Base-by-base conservation (phyloP, 768 basidiomycete species). In the Baorangia bicolor region DNA sequence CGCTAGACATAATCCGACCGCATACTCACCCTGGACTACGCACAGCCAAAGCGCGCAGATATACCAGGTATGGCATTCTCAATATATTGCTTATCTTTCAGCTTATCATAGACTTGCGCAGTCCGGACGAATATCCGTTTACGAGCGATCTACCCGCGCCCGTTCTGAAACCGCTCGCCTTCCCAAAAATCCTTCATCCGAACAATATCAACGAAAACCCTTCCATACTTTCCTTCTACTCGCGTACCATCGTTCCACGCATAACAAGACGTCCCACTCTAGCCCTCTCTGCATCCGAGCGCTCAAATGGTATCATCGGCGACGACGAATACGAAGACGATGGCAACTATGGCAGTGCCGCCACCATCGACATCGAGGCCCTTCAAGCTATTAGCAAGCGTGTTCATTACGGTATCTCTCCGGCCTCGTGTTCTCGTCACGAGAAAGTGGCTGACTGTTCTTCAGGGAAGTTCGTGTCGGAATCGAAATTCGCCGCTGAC, bases 41-140 rank as follows among this genome's bases (percentile, higher is more conserved):
- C 53, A 18, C 68, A 96, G 96, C 96, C 34, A 97, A 94, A 74
- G 95, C 95, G 13, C 81, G 96, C 57, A 81, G 96, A 43, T 99
- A 94, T 75, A 95, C 94, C 25, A 95, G 93, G 95, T 89, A 64
- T 62, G 74, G 40, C 10, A 40, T 38, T 16, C 0, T 45, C 12
- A 6, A 37, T 40, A 16, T 20, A 27, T 51, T n/a, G 34, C 33
- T n/a, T 16, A 1, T 23, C 50, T 45, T 54, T 4, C 35, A 23
- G 25, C 38, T 52, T 37, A 59, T 41, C 48, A 31, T 27, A n/a
- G 12, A 12, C 13, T 20, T 30, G n/a, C 47, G 20, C 69, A 98
- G 96, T 69, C 97, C 97, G 40, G 97, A 99, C 69, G 97, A 99
- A 78, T 94, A 96, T 67, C 94, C 97, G 0, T 99, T 99, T 78